Percentiles rank a stretch among this genome's conserved stretches.
Conservation (phyloP, 1,139 yeast species). For the Arxiozyma telluris region DNA sequence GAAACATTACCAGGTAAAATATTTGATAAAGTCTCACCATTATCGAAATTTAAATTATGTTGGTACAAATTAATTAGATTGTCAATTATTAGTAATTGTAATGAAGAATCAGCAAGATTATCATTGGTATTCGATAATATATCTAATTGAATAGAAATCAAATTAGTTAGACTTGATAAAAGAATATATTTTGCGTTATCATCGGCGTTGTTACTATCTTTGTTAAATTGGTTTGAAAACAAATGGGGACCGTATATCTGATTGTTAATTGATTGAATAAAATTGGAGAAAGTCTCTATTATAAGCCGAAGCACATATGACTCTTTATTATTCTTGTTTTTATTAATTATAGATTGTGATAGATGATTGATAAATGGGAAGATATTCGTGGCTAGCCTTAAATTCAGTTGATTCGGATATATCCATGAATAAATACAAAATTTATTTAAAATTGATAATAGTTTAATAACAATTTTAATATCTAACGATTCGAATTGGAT, state of each 20-base stretch:
- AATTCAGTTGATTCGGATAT: slow-evolving; percentile 31
- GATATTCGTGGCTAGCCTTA: slow-evolving; percentile 40
- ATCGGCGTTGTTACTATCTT: slow-evolving; percentile 16
- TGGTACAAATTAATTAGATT: slow-evolving; percentile 33
- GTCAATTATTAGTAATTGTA: slow-evolving; percentile 32
- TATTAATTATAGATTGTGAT: slow-evolving; percentile 17
- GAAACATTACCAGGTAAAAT: slow-evolving; percentile 54
- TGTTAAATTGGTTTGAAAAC: slow-evolving; percentile 15
- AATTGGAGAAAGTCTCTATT: slow-evolving; percentile 4
- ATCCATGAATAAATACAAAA: neutral
- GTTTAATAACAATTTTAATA: neutral
- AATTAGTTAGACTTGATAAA: slow-evolving; percentile 41
- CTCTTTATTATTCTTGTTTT: slow-evolving; percentile 36
- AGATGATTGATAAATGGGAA: slow-evolving; percentile 42
- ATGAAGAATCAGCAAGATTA: slow-evolving; percentile 29
- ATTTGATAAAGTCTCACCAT: slow-evolving; percentile 45
- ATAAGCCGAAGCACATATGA: neutral
- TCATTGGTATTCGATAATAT: slow-evolving; percentile 26
- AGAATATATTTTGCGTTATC: neutral
- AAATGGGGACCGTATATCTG: slow-evolving; percentile 30
- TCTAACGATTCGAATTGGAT: neutral
- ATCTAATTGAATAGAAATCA: slow-evolving; percentile 39
- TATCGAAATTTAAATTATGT: slow-evolving; percentile 25
- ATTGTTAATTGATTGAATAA: slow-evolving; percentile 11
- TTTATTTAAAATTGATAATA: neutral